Base-by-base conservation (phyloP, 2,329 filamentous ascomycete genomes). In the Penicillium sp. region DNA sequence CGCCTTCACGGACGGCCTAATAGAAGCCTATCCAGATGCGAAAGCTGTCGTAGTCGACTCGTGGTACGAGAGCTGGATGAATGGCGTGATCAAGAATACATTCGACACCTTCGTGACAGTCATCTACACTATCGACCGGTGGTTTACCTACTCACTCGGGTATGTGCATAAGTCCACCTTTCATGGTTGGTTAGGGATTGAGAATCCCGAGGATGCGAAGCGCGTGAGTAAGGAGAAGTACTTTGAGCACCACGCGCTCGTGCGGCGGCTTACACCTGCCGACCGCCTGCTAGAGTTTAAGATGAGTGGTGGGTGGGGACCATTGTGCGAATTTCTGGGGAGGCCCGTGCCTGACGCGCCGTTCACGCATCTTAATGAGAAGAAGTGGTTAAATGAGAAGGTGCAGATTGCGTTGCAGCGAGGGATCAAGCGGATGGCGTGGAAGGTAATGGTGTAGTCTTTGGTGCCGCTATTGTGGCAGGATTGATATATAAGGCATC, bases 21-120 rank as follows among this genome's bases (percentile, higher is more conserved):
- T 60, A n/a, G 51, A 56, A 17, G 56, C 56, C 3, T 63, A 63
- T 17, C 56, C 60, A 0, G 46, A 58, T 1, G 56, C 61, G 1
- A 56, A 59, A 29, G 59, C 63, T 9, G 47, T 64, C 7, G 50
- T 64, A 4, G 55, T 49, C 12, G 27, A 49, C 12, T 50, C 54
- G 0, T 29, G 47, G 7, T 27, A 46, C 12, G 50, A 55, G 1
- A 23, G 15, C 1, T 49, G 46, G 46, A 33, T 41, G 23, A 41
- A 42, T 1, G 49, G 39, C 20, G 29, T n/a, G 13, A 34, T 18
- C 21, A 46, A 29, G 13, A 47, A 39, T 32, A 23, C 26, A 18
- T 49, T 26, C 24, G 39, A 39, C 29, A 21, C 47, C 3, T 47
- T 50, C 12, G 44, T 46, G 4, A 37, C 32, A 7, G 7, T 46